Base-by-base conservation (phyloP, 345 rosid genomes). In the Durio zibethinus region DNA sequence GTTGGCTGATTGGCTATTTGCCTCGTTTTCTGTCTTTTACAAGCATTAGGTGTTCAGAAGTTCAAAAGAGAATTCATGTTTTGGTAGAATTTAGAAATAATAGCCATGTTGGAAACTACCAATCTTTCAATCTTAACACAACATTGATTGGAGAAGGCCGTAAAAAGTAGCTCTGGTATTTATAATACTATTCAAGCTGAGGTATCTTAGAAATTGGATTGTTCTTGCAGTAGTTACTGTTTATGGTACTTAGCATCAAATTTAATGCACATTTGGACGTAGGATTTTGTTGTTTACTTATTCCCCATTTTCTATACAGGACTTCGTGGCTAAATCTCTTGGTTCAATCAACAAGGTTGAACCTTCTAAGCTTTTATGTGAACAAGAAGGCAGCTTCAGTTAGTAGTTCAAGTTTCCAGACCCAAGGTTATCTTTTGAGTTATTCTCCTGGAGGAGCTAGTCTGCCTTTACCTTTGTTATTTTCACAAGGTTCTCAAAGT, bases 91-190 rank as follows among this genome's bases (percentile, higher is more conserved):
- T 79, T 52, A 5, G 18, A 15, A 50, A 50, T 11, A 16, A n/a
- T 50, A 18, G 20, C n/a, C n/a, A 16, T 50, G 8, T 50, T 6
- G 8, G 54, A 16, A 15, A 4, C 35, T 20, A 69, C 57, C 65
- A 73, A 21, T 64, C 60, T 47, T 80, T 82, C 23, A 40, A 76
- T 69, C 76, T 60, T 8, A 72, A 12, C 54, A 65, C 40, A 45
- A 59, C 77, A 11, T 54, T 90, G 59, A 69, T 90, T 42, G 93
- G 93, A 94, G 80, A 94, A 93, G 83, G 87, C 86, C 27, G 45
- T 86, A 71, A 72, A 84, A 16, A 59, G 53, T 68, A 78, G 57
- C 42, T 72, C 82, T 69, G 77, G 60, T 76, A 84, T 74, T 71
- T 71, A 50, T 65, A 42, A 29, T 29, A 43, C 67, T 72, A 48